Evolutionary conservation across 805 yeast species (phyloP), one percentile per base, ranked within the genome.

Genomic region (Wickerhamiella sorbophila): DNA sequence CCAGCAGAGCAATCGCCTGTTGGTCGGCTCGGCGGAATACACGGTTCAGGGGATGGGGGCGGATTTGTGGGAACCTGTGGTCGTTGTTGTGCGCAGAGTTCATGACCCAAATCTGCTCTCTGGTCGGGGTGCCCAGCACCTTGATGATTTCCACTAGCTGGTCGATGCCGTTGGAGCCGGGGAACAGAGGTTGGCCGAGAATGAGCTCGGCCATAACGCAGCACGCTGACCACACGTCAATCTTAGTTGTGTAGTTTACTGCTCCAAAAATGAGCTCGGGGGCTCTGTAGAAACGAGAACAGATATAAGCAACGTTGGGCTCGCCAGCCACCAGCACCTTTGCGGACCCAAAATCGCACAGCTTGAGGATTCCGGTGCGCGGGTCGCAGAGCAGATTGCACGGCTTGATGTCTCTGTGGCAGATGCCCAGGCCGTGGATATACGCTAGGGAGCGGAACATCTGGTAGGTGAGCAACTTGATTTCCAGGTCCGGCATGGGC

Each of bases 221-320:
- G 17, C 95, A 95, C 12, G 94, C 85, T 12, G 95, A 83, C 98
- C 98, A 91, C 38, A 91, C 75, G 60, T 91, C 98, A 50, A 91
- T 91, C 61, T 88, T 87, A 24, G 96, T 86, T 5, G 97, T 85
- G 62, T 91, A 91, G 62, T 87, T 84, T 21, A 94, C 81, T 12
- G 97, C 94, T 16, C 97, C 98, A 66, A 91, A 91, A 46, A 91
- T 91, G 52, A 91, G 74, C 63, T 91, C 98, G 0, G 98, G 98
- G 5, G 98, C 98, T 44, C 98, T 70, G 63, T 91, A 91, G 64
- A 88, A 91, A 52, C 98, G 72, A 16, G 96, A 86, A 63, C 98
- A 91, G 40, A 91, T 91, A 61, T 91, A 91, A 5, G 94, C 80
- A 20, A 91, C 97, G 58, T 88, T 91, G 35, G 95, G 95, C 60